phyloP scores from a whole-genome alignment of 2,329 filamentous ascomycete genomes.

The Karstenula rhodostoma region DNA sequence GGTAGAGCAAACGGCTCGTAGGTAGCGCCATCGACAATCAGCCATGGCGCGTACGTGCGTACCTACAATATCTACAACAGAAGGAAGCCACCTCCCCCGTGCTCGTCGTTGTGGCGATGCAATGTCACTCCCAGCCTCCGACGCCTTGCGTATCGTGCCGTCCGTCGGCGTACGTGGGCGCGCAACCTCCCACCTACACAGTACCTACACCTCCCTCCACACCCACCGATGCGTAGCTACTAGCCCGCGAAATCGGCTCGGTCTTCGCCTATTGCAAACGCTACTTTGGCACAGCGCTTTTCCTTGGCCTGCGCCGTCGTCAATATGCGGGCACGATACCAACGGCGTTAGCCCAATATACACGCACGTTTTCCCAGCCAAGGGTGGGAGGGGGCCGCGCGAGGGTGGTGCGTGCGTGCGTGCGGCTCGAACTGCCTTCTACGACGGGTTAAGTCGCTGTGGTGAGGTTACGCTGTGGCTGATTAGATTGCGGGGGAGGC shows the following conservation, averaged over 20 bases:
- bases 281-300: not conserved
- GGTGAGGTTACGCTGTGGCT: not conserved
- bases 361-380: conserved; percentile 9
- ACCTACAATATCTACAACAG: too few relatives aligned
- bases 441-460: conserved; percentile 3
- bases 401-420: conserved; percentile 10
- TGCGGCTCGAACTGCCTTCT: conserved; percentile 9
- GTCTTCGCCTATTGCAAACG: not conserved
- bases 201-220: too few relatives aligned
- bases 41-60: conserved; percentile 1
- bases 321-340: not conserved
- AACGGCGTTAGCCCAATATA: not conserved
- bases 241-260: too few relatives aligned
- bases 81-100: conserved; percentile 6
- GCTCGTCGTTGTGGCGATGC: too few relatives aligned
- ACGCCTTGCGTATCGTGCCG: not conserved
- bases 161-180: not conserved
- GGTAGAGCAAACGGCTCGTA: not conserved
- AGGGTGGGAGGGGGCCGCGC: conserved; percentile 5
- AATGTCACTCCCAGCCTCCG: not conserved
- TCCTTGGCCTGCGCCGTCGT: not conserved
- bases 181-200: not conserved
- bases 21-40: conserved; percentile 2
- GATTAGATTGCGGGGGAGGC: too few relatives aligned
- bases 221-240: too few relatives aligned